phyloP scores from a whole-genome alignment of 192 early-diverging fungal species.

The Linnemannia elongata region DNA sequence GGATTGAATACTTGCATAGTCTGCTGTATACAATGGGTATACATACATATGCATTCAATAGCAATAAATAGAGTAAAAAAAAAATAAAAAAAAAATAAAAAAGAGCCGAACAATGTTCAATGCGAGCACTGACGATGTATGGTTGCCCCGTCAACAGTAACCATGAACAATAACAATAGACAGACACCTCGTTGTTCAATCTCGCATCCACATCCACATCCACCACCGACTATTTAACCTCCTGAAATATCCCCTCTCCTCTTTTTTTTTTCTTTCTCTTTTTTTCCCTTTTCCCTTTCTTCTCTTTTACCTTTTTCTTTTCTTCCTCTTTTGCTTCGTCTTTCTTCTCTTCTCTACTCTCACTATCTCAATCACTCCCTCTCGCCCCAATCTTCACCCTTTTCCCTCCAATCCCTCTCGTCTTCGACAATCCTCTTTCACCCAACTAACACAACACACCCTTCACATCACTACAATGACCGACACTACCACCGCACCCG shows the following conservation, averaged over 20 bases:
- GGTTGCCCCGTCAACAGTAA: neutral
- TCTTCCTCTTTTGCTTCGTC: neutral
- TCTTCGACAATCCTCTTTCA: neutral
- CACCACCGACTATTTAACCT: neutral
- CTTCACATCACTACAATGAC: slow-evolving; percentile 27
- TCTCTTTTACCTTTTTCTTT: neutral
- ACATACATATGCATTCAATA: neutral
- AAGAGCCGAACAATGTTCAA: neutral
- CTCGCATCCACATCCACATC: neutral
- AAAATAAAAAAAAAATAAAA: no score
- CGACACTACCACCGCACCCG: slow-evolving; percentile 23
- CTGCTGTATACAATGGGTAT: neutral
- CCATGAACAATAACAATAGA: neutral
- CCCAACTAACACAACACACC: neutral
- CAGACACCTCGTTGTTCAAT: no score
- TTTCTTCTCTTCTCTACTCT: slow-evolving; percentile 11
- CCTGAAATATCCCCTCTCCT: neutral
- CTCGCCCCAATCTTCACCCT: neutral
- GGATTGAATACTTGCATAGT: neutral
- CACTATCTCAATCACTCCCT: neutral
- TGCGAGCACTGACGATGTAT: neutral
- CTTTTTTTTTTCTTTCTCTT: slow-evolving; percentile 1
- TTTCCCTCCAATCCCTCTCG: neutral
- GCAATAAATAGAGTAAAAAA: neutral
- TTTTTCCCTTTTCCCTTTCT: slow-evolving; percentile 1